These are phyloP conservation scores for Hypoxylon sp. DNA, from an alignment of 2,329 filamentous ascomycete species.

Conservation along the genomic window DNA sequence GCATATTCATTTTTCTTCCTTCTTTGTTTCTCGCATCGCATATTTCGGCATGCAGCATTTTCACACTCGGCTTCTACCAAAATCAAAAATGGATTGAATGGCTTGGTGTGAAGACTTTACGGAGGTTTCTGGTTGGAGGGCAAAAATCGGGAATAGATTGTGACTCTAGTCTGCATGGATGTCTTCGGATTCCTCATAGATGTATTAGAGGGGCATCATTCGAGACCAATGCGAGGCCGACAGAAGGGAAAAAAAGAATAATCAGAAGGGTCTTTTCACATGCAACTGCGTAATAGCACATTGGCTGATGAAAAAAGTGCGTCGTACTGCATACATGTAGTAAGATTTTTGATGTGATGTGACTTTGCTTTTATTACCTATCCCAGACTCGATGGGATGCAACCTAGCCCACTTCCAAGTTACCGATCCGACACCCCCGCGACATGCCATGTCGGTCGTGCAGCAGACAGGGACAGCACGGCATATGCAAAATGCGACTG, in stretches of 20 bases:
- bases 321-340: slow-evolving; percentile 45
- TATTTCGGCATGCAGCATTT: slow-evolving; percentile 46
- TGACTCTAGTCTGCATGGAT: slow-evolving; percentile 48
- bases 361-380: slow-evolving; percentile 38
- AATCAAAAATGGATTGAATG: slow-evolving; percentile 45
- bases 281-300: slow-evolving; percentile 42
- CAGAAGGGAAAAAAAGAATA: slow-evolving; percentile 22
- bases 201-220: slow-evolving; percentile 49
- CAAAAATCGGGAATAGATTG: slow-evolving; percentile 49
- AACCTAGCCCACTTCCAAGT: slow-evolving; percentile 38
- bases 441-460: slow-evolving; percentile 37
- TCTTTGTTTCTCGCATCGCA: slow-evolving; percentile 38
- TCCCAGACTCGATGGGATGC: slow-evolving; percentile 42
- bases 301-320: slow-evolving; percentile 32
- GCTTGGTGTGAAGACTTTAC: slow-evolving; percentile 36
- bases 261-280: slow-evolving; percentile 42
- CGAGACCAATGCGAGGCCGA: slow-evolving; percentile 46
- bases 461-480: slow-evolving; percentile 39
- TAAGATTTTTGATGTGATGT: slow-evolving; percentile 45
- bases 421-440: slow-evolving; percentile 43
- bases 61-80: slow-evolving; percentile 37
- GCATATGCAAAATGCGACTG: slow-evolving; percentile 46
- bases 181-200: slow-evolving; percentile 51
- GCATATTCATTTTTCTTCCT: slow-evolving; percentile 38
- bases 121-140: slow-evolving; percentile 44